phyloP scores from a whole-genome alignment of 768 basidiomycete species.

The Saitozyma podzolica region DNA sequence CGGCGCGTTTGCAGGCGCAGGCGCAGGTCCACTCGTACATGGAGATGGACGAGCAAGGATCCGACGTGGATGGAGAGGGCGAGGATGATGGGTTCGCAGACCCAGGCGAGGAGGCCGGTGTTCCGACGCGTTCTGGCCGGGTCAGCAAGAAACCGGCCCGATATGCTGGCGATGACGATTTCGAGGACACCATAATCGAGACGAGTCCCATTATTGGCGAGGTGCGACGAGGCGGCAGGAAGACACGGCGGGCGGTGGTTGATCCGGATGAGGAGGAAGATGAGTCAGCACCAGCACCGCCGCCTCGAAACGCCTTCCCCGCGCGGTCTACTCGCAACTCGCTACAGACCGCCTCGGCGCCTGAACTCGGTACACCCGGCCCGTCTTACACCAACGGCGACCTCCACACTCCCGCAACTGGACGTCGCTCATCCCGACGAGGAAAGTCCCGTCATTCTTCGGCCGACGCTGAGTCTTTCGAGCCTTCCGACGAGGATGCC shows the following conservation, averaged over 20 bases:
- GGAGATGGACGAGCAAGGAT: no score
- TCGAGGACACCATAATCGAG: constrained; percentile 7
- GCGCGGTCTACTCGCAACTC: constrained; percentile 17
- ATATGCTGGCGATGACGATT: constrained; percentile 1
- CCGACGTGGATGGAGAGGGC: constrained; percentile 5
- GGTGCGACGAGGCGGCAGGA: not conserved
- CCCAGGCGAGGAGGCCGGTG: not conserved
- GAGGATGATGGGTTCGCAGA: constrained; percentile 3
- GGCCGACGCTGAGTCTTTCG: constrained; percentile 35
- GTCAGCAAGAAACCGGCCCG: not conserved
- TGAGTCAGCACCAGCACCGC: not conserved
- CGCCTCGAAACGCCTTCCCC: constrained; percentile 33
- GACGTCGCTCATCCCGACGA: not conserved
- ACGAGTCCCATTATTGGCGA: not conserved
- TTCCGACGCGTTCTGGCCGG: not conserved
- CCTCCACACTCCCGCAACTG: no score
- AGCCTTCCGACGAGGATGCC: constrained; percentile 18
- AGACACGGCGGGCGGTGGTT: not conserved
- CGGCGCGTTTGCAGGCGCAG: no score
- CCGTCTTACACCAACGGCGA: no score
- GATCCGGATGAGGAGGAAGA: constrained; percentile 9
- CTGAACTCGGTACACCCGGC: no score
- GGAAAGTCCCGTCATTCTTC: constrained; percentile 26
- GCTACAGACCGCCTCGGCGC: not conserved
- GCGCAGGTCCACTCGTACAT: no score